Evolutionary conservation across 345 rosid genomes (phyloP).

Genomic region (Populus pruinosa): DNA sequence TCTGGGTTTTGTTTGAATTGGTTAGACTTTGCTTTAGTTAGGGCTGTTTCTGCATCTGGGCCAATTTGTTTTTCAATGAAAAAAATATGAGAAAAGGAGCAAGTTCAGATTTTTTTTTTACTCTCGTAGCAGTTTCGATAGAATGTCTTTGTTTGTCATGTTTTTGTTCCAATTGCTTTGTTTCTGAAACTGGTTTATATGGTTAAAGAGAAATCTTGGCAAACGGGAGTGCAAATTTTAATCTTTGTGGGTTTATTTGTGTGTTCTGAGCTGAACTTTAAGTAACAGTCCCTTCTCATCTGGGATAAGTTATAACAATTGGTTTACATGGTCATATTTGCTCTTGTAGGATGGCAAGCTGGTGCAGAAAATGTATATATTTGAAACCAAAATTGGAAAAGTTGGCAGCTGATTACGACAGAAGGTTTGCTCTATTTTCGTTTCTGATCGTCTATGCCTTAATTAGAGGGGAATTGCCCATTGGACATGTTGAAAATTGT

Average conservation of each 20-base stretch:
- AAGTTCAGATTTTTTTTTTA: background rate
- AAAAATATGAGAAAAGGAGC: background rate
- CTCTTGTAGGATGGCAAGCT: slow-evolving; percentile 82
- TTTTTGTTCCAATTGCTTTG: background rate
- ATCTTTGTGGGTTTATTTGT: background rate
- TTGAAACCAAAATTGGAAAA: slow-evolving; percentile 83
- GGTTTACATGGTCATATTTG: slow-evolving; percentile 10
- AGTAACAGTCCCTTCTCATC: background rate
- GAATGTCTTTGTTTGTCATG: background rate
- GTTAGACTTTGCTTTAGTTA: slow-evolving; percentile 5
- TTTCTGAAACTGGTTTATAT: background rate
- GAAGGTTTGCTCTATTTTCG: slow-evolving; percentile 47
- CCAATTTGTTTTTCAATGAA: background rate
- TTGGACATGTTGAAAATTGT: background rate
- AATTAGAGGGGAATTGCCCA: background rate
- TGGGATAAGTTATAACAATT: background rate
- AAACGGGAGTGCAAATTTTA: background rate
- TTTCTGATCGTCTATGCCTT: background rate
- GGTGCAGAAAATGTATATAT: slow-evolving; percentile 95
- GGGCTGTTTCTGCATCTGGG: background rate
- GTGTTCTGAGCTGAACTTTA: background rate
- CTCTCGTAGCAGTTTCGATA: background rate
- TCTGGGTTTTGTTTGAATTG: slow-evolving; percentile 4
- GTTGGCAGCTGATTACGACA: slow-evolving; percentile 82
- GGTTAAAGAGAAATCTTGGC: background rate